phyloP scores from a whole-genome alignment of 129 eudicot species.

The Tagetes erecta region DNA sequence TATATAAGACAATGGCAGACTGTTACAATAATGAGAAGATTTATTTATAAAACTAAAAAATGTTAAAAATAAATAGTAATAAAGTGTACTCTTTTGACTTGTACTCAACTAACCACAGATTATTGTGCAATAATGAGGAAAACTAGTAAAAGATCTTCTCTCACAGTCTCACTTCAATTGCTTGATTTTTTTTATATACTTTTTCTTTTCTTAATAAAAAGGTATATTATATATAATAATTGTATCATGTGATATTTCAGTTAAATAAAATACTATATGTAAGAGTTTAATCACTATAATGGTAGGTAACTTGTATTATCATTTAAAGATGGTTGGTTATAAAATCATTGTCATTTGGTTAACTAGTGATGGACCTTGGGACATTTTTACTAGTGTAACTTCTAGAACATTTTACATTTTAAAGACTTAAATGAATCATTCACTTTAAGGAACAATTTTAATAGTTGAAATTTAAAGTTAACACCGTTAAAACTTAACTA shows the following conservation, averaged over 20 bases:
- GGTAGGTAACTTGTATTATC: background rate
- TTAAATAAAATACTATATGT: too few relatives aligned
- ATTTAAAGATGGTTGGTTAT: background rate
- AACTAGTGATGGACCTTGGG: too few relatives aligned
- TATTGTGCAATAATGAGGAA: slow-evolving; percentile 28
- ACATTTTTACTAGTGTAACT: too few relatives aligned
- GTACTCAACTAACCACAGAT: slow-evolving; percentile 30
- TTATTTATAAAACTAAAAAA: background rate
- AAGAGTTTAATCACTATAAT: background rate
- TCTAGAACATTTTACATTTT: too few relatives aligned
- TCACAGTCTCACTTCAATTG: background rate
- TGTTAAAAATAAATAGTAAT: slow-evolving; percentile 22
- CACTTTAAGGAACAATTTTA: too few relatives aligned
- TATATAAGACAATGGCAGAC: slow-evolving; percentile 8
- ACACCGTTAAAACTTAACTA: too few relatives aligned
- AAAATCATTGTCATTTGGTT: background rate
- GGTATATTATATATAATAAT: too few relatives aligned
- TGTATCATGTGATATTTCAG: background rate
- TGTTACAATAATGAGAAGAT: background rate
- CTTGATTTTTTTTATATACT: too few relatives aligned
- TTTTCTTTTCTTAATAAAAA: too few relatives aligned
- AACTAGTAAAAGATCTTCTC: slow-evolving; percentile 9
- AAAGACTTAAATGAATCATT: too few relatives aligned
- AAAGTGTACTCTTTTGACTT: slow-evolving; percentile 33
- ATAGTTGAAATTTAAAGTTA: too few relatives aligned